A percentile compares a stretch with the other conserved stretches of the same genome.
Conservation (phyloP, 495 filamentous ascomycete genomes). For the Xylaria nigripes region DNA sequence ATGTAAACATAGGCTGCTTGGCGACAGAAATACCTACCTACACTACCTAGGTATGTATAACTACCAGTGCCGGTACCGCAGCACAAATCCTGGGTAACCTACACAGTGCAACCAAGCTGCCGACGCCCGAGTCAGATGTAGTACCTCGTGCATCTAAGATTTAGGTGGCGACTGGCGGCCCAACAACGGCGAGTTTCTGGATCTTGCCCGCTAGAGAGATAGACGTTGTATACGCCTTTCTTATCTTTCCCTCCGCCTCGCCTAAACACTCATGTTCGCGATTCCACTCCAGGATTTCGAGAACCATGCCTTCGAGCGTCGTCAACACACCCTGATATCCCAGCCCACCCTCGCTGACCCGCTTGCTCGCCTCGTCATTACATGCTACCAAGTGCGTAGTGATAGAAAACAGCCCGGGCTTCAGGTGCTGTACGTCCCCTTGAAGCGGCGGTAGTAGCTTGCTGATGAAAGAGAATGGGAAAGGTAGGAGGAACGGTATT, state of each 20-base stretch:
- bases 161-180: slow-evolving; percentile 9
- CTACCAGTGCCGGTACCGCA: no score
- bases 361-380: slow-evolving; percentile 35
- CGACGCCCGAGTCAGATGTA: not conserved
- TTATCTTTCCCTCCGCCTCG: slow-evolving; percentile 9
- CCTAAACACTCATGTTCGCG: slow-evolving; percentile 23
- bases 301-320: slow-evolving; percentile 47
- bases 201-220: slow-evolving; percentile 35
- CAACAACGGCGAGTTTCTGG: slow-evolving; percentile 20
- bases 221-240: slow-evolving; percentile 31
- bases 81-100: no score
- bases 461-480: slow-evolving; percentile 32
- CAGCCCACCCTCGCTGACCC: slow-evolving; percentile 40
- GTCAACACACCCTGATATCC: slow-evolving; percentile 44
- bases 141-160: not conserved
- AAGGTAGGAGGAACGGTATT: slow-evolving; percentile 20
- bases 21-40: no score
- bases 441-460: slow-evolving; percentile 35
- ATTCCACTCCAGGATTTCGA: slow-evolving; percentile 49
- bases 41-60: no score
- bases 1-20: no score
- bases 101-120: no score
- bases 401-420: slow-evolving; percentile 47
- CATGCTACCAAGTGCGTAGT: slow-evolving; percentile 44
- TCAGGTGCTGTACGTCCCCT: slow-evolving; percentile 41